Evolutionary conservation across 805 yeast genomes (phyloP), one percentile per base, ranked within the genome.

Genomic region (Teunomyces funiuensis): DNA sequence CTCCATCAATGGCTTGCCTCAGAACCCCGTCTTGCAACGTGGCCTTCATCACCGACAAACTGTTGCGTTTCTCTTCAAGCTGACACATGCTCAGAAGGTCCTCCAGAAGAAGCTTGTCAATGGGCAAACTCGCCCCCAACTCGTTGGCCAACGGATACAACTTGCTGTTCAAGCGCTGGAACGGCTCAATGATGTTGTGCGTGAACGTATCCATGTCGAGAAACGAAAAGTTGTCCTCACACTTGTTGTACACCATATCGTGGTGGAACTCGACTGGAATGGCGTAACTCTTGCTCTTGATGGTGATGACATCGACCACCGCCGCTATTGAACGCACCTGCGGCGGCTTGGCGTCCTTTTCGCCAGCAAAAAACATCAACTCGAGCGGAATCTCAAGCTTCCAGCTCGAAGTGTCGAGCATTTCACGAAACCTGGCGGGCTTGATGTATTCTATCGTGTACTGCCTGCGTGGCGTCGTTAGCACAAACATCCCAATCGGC

Each of bases 241-340:
- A 33, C 31, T 53, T 61, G 36, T 53, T 54, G 48, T 57, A 65
- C 1, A 69, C 46, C 15, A 63, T 53, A 29, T 63, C 70, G 45
- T 67, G 71, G 41, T 59, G 55, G 19, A 69, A 42, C 49, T 68
- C 75, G 6, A 69, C 40, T 1, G 75, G 73, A 9, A 69, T 62
- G 3, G 69, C 63, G 20, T 52, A 48, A 34, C 59, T 55, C 10
- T 58, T 54, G 2, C 73, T 61, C 31, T 58, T 51, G 14, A 61
- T 47, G 16, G 72, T 61, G 23, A 60, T 40, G 0, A 58, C 70
- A 27, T 66, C 72, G 2, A 61, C 58, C 3, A 30, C 28, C 5
- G 57, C 46, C 1, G 37, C 11, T 9, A 31, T 31, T 5, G 34
- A 31, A 26, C 53, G 58, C 28, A 62, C 43, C 25, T 54, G 54